Evolutionary conservation across 495 filamentous ascomycete genomes (phyloP).

Genomic region (Schizothecium vesticola): DNA sequence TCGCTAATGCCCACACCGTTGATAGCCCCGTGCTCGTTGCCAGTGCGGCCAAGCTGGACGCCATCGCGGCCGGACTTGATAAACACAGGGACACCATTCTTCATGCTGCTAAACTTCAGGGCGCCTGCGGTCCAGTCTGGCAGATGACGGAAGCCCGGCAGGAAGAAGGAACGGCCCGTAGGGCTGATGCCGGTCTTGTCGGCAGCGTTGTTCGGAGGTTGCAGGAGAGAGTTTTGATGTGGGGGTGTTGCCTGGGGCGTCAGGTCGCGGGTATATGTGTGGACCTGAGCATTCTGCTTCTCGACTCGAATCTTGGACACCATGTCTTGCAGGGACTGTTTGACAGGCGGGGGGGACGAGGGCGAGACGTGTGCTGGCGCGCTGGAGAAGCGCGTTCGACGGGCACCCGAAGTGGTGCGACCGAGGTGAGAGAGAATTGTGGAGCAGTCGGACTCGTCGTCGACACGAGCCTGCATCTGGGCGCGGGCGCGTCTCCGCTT

Average conservation of each 20-base stretch:
- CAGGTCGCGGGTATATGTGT: constrained; percentile 11
- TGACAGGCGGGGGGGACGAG: constrained; percentile 17
- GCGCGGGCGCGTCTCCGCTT: constrained; percentile 29
- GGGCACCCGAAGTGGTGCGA: constrained; percentile 10
- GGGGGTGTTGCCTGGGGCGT: constrained; percentile 20
- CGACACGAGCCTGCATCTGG: constrained; percentile 42
- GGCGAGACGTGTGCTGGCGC: constrained; percentile 4
- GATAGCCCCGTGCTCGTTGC: constrained; percentile 34
- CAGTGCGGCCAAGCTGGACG: constrained; percentile 20
- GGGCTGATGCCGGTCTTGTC: constrained; percentile 28
- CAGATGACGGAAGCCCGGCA: constrained; percentile 41
- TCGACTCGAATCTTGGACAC: constrained; percentile 28
- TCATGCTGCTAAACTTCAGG: constrained; percentile 38
- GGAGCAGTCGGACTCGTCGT: constrained; percentile 41
- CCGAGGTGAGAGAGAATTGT: constrained; percentile 30
- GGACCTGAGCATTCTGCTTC: constrained; percentile 17
- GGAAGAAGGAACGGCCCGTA: constrained; percentile 42
- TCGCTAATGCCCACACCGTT: constrained; percentile 36
- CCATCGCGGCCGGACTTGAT: constrained; percentile 9
- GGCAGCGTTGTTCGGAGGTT: not conserved
- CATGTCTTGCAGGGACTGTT: constrained; percentile 29
- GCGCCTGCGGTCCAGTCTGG: constrained; percentile 43
- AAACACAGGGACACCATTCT: constrained; percentile 43
- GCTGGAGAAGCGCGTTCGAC: constrained; percentile 25
- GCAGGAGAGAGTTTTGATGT: not conserved